phyloP scores from a whole-genome alignment of 495 filamentous ascomycete genomes.

The Immersiella caudata region DNA sequence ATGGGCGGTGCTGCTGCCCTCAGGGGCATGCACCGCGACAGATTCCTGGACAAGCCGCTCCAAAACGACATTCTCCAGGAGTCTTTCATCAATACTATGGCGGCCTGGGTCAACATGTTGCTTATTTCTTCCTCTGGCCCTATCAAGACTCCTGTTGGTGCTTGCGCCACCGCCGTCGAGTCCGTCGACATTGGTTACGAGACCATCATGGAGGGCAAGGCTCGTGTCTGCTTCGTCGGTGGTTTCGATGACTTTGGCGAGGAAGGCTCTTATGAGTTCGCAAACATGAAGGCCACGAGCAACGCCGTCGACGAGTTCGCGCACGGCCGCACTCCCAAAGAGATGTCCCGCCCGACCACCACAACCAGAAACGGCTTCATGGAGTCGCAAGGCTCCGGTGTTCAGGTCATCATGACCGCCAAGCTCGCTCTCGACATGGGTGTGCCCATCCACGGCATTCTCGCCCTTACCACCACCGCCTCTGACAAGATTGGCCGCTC shows the following conservation, averaged over 20 bases:
- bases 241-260: constrained; percentile 99
- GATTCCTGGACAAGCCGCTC: constrained; percentile 93
- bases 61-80: constrained; percentile 99
- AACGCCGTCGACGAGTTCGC: constrained; percentile 95
- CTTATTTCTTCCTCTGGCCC: constrained; percentile 94
- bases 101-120: constrained; percentile 99
- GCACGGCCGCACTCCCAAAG: constrained; percentile 89
- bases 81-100: constrained; percentile 99
- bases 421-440: constrained; percentile 97
- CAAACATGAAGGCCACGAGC: constrained; percentile 99
- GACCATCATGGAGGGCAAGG: constrained; percentile 97
- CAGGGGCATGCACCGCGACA: constrained; percentile 97
- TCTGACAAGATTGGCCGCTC: constrained; percentile 99
- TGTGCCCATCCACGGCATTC: constrained; percentile 93
- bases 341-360: constrained; percentile 97
- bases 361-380: constrained; percentile 98
- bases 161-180: constrained; percentile 96
- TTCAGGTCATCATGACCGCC: constrained; percentile 98
- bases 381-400: constrained; percentile 98
- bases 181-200: constrained; percentile 97
- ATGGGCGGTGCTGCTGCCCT: constrained; percentile 92
- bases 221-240: constrained; percentile 94
- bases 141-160: constrained; percentile 97
- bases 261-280: constrained; percentile 98
- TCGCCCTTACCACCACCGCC: constrained; percentile 94